Evolutionary conservation across 2,329 filamentous ascomycete genomes (phyloP), one percentile per base, ranked within the genome.

Genomic region (Alternaria conjuncta): DNA sequence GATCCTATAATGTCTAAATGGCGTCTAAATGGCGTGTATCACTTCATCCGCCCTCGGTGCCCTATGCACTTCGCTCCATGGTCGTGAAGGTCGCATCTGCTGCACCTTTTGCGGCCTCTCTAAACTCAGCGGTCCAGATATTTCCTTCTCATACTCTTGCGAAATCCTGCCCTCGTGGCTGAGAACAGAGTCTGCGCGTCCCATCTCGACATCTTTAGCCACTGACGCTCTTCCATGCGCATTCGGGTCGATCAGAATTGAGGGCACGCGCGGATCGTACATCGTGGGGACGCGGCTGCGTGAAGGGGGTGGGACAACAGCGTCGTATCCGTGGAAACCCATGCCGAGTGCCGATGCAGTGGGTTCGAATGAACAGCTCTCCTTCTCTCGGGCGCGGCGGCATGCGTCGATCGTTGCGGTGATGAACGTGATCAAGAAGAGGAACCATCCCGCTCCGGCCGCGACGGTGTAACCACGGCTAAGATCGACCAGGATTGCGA

Each of bases 301-400:
- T 6, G 63, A 50, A 12, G 46, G 36, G 18, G 63, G 56, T 7
- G 74, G 73, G 0, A 62, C 23, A 13, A 69, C 60, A 30, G 69
- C 69, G 43, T 67, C 57, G 30, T 75, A 73, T 13, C 67, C 70
- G 36, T 74, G 68, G 2, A 41, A 41, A 41, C 66, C 56, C 71
- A 76, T 76, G 8, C 74, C 74, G 10, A 77, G 62, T 20, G 67
- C 65, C 6, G 73, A 76, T n/a, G 70, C 73, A 11, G 71, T 76
- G 30, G 75, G 75, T 60, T 76, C 74, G 49, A 77, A 77, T 5
- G 69, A 72, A 58, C 72, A 76, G 49, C 64, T 68, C 45, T 74
- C 70, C 30, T 64, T 68, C 11, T 61, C 64, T 21, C 64, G 60
- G 10, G 53, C 54, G 23, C 65, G 64, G 8, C 66, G 58, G 36